Percentiles rank a stretch among this genome's conserved stretches.
These are phyloP conservation scores for Leishmania braziliensis DNA, from an alignment of 208 protist genomes.

Conservation along the genomic window DNA sequence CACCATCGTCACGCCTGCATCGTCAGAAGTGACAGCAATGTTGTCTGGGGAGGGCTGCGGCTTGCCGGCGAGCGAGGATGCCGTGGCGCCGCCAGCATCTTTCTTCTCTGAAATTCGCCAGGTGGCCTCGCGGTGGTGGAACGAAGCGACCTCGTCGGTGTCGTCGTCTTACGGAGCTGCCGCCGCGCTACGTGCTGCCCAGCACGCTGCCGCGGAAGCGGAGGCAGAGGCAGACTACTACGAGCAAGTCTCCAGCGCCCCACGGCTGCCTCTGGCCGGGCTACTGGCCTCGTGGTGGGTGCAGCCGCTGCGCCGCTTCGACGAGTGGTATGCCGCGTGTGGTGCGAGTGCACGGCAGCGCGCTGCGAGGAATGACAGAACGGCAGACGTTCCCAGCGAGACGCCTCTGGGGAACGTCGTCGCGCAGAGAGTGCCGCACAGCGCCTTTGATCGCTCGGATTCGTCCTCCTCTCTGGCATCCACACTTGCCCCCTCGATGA, in stretches of 20 bases:
- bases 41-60: neutral
- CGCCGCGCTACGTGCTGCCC: constrained; percentile 9
- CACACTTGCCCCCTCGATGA: neutral
- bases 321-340: constrained; percentile 19
- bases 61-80: constrained; percentile 5
- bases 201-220: constrained; percentile 26
- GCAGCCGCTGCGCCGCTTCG: constrained; percentile 34
- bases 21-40: neutral
- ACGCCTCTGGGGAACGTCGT: neutral
- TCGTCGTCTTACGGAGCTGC: neutral
- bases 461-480: neutral
- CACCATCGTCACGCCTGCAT: constrained; percentile 17
- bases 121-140: constrained; percentile 26
- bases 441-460: neutral
- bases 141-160: constrained; percentile 8
- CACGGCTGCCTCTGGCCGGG: constrained; percentile 25
- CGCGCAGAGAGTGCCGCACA: neutral
- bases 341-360: constrained; percentile 3
- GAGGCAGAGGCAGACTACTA: constrained; percentile 74
- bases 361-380: neutral
- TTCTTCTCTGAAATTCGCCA: constrained; percentile 23
- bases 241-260: constrained; percentile 40
- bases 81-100: constrained; percentile 1
- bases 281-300: constrained; percentile 56
- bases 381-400: neutral